Evolutionary conservation across 257 asterid species (phyloP).

Genomic region (Cordia subcordata): DNA sequence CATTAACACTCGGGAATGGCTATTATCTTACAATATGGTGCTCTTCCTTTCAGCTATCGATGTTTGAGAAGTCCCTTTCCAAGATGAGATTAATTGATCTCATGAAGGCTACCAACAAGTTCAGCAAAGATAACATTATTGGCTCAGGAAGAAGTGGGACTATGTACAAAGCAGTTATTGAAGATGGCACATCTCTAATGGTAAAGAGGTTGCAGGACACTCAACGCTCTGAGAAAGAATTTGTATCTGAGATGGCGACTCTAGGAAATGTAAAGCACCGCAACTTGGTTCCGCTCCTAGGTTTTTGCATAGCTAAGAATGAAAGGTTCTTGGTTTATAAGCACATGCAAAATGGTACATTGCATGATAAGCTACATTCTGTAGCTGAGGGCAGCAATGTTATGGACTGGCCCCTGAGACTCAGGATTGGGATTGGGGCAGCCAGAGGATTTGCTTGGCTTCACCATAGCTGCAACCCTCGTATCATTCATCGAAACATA

Average conservation of each 20-base stretch:
- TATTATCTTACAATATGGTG: neutral
- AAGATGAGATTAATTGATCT: constrained; percentile 44
- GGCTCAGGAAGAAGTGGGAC: constrained; percentile 37
- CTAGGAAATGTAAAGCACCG: constrained; percentile 35
- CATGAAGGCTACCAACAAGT: constrained; percentile 35
- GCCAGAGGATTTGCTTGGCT: constrained; percentile 50
- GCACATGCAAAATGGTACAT: constrained; percentile 36
- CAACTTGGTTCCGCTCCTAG: constrained; percentile 41
- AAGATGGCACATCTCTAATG: constrained; percentile 34
- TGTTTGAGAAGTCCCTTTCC: constrained; percentile 38
- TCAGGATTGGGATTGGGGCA: constrained; percentile 32
- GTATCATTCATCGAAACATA: constrained; percentile 38
- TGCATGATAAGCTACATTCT: constrained; percentile 28
- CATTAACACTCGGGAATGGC: no score
- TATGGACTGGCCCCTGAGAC: constrained; percentile 36
- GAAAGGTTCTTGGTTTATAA: constrained; percentile 41
- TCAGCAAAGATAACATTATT: constrained; percentile 33
- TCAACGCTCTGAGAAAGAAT: constrained; percentile 41
- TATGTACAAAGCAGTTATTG: constrained; percentile 33
- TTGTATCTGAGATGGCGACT: constrained; percentile 36
- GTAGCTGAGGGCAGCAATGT: constrained; percentile 15
- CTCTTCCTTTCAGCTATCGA: constrained; percentile 30
- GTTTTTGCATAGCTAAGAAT: constrained; percentile 37
- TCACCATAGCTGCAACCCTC: constrained; percentile 39
- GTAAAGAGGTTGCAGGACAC: constrained; percentile 38